phyloP scores from a whole-genome alignment of 768 basidiomycete genomes.

The Russula griseocarnosa region DNA sequence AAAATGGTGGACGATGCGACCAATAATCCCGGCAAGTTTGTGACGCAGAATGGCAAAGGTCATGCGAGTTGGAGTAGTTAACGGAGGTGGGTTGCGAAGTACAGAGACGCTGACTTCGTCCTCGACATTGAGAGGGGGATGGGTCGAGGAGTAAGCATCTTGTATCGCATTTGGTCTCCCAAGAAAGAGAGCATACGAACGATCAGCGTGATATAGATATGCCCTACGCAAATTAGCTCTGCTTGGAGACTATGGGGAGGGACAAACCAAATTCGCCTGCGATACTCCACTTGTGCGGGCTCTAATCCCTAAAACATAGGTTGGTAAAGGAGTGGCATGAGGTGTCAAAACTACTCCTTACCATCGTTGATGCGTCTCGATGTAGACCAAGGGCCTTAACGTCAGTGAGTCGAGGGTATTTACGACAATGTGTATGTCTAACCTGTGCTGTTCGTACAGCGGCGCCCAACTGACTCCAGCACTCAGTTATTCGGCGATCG shows the following conservation, averaged over 20 bases:
- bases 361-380: conserved; percentile 80
- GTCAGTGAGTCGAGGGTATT: conserved; percentile 1
- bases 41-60: conserved; percentile 88
- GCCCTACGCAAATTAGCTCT: conserved; percentile 48
- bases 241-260: neutral
- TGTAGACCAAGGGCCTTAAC: conserved; percentile 77
- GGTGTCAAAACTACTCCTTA: conserved; percentile 37
- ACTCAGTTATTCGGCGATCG: conserved; percentile 86
- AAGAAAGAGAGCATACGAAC: conserved; percentile 86
- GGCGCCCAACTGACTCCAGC: conserved; percentile 93
- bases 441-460: conserved; percentile 84
- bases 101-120: conserved; percentile 48
- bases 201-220: conserved; percentile 90
- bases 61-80: conserved; percentile 73
- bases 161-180: conserved; percentile 88
- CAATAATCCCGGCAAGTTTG: conserved; percentile 77
- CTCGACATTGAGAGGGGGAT: conserved; percentile 67
- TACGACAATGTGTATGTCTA: neutral
- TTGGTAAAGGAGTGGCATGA: conserved; percentile 16
- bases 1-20: conserved; percentile 89
- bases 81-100: conserved; percentile 50
- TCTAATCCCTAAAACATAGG: conserved; percentile 55
- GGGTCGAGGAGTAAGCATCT: conserved; percentile 83
- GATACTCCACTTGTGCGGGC: conserved; percentile 75
- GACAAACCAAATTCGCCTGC: conserved; percentile 79